phyloP scores from a whole-genome alignment of 352 stramenopile species.

The Blastocystis sp. region DNA sequence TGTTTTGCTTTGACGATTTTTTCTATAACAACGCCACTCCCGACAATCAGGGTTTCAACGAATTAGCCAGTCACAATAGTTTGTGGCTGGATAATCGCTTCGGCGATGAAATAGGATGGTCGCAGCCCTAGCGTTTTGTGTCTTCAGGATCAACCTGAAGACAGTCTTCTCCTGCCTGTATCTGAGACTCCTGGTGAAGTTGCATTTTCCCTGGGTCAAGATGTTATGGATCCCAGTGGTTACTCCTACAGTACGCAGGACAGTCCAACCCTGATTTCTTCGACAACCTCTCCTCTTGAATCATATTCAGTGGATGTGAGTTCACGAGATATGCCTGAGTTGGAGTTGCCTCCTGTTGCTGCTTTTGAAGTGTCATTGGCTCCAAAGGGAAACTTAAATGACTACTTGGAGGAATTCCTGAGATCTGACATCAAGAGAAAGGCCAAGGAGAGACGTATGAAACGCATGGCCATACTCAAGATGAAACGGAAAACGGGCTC shows the following conservation, averaged over 20 bases:
- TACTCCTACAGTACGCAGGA: neutral
- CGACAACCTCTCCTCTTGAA: neutral
- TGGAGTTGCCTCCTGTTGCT: neutral
- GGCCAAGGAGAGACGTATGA: slow-evolving; percentile 44
- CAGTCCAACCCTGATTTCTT: neutral
- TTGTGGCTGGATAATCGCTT: neutral
- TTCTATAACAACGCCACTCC: neutral
- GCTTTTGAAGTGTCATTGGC: neutral
- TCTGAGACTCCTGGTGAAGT: neutral
- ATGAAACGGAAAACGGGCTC: slow-evolving; percentile 14
- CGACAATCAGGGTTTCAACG: neutral
- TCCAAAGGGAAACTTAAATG: neutral
- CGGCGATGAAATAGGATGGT: neutral
- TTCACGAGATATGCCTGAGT: neutral
- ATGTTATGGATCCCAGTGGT: neutral
- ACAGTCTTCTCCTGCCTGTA: neutral
- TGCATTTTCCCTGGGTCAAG: neutral
- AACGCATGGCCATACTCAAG: slow-evolving; percentile 20
- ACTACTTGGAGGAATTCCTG: neutral
- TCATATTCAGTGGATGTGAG: neutral
- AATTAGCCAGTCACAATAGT: neutral
- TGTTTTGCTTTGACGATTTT: neutral
- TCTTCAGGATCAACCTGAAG: slow-evolving; percentile 49
- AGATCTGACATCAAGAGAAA: neutral
- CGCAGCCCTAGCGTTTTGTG: neutral